Base-by-base conservation (phyloP, 2,329 filamentous ascomycete genomes). In the Sporothrix globosa region DNA sequence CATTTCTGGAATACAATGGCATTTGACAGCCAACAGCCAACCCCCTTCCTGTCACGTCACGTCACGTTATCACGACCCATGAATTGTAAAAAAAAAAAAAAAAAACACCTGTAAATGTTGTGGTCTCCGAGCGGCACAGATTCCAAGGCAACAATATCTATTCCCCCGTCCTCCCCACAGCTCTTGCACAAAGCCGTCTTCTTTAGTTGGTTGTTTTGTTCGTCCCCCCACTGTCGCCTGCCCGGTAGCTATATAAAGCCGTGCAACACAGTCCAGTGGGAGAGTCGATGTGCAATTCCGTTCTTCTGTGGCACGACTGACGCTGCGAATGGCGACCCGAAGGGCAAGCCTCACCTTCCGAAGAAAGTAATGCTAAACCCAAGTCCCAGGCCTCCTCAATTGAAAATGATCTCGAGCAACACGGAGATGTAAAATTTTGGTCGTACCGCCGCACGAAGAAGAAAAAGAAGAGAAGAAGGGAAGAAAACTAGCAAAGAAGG, bases 361-460 rank as follows among this genome's bases (percentile, higher is more conserved):
- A 78, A 83, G 83, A 75, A 79, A 61, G 78, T 11, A n/a, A 34
- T 61, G n/a, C 39, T n/a, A 39, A 44, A 44, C 41, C 69, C 21
- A 27, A n/a, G 27, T 34, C 52, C 65, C 58, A 44, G 63, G 48
- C 61, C 71, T 61, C 70, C 67, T 73, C 71, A 70, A 73, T 73
- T 67, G 69, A 69, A 67, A 66, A 68, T 70, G 72, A 83, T 89
- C 84, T 85, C 87, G 90, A 91, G 91, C 90, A 93, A 93, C 90
- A 92, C 88, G 90, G 90, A 88, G 79, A 83, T 82, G 83, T 85
- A 82, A 73, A 79, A 82, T 68, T 71, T 48, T 68, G 69, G 86
- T 90, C 85, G 88, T 90, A 88, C 88, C 89, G 90, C 91, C 91
- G 91, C 91, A 93, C 90, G 84, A 92, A 86, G 88, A 86, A 85